These are phyloP conservation scores for Coemansia sp. DNA, from an alignment of 192 early-diverging fungal species.

Conservation along the genomic window DNA sequence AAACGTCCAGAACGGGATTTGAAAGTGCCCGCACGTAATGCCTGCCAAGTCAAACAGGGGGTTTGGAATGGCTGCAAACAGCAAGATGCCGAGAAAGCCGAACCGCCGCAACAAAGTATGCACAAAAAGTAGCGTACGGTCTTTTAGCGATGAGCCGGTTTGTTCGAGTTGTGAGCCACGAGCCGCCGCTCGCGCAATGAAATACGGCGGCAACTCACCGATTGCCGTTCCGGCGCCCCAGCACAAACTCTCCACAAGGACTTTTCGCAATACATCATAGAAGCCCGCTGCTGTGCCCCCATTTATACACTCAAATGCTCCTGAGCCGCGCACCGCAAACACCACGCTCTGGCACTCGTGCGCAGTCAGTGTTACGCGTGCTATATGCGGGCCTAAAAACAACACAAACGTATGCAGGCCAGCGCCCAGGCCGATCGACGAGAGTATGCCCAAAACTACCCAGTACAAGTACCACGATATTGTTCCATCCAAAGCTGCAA, in stretches of 20 bases:
- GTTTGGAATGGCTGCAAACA: conserved; percentile 96
- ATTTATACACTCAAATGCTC: conserved; percentile 52
- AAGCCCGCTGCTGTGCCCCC: conserved; percentile 54
- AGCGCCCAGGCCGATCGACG: conserved; percentile 90
- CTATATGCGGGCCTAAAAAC: conserved; percentile 91
- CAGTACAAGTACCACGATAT: conserved; percentile 83
- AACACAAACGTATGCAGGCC: conserved; percentile 94
- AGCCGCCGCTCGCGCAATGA: conserved; percentile 76
- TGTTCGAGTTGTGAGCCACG: no score
- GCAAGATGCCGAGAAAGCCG: conserved; percentile 88
- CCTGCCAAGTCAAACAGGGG: conserved; percentile 96
- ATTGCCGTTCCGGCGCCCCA: conserved; percentile 93
- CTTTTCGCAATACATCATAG: conserved; percentile 65
- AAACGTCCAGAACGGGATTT: conserved; percentile 89
- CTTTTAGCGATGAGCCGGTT: conserved; percentile 55
- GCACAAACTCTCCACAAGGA: conserved; percentile 77
- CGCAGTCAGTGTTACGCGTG: conserved; percentile 84
- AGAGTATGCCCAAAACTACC: conserved; percentile 80
- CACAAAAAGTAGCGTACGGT: conserved; percentile 65
- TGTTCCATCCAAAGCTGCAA: conserved; percentile 59
- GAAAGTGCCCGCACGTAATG: conserved; percentile 90
- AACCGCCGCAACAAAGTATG: conserved; percentile 69
- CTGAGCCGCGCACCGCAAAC: conserved; percentile 70
- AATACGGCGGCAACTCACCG: conserved; percentile 94
- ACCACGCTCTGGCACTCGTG: conserved; percentile 73